phyloP scores from a whole-genome alignment of 2,329 filamentous ascomycete genomes.

The Nemania sp. region DNA sequence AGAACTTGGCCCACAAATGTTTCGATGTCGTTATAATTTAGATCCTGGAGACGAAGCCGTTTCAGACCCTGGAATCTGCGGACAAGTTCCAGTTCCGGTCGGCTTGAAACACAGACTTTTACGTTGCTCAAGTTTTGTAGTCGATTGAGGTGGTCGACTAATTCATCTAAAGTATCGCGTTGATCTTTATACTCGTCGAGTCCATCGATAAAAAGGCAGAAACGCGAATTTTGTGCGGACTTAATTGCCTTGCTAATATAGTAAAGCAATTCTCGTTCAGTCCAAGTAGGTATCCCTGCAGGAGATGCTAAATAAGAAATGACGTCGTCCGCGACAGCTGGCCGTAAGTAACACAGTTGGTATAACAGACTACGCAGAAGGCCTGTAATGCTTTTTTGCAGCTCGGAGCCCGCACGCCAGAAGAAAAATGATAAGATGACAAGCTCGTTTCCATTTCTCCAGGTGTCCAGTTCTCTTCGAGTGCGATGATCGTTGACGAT shows the following conservation, averaged over 20 bases:
- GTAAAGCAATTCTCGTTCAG: slow-evolving; percentile 2
- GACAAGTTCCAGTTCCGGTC: slow-evolving; percentile 2
- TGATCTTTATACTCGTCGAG: slow-evolving; percentile 13
- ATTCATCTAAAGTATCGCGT: neutral
- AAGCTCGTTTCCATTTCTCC: slow-evolving; percentile 4
- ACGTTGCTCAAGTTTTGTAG: neutral
- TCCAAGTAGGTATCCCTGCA: slow-evolving; percentile 6
- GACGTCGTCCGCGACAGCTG: neutral
- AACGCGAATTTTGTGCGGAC: neutral
- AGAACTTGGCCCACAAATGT: slow-evolving; percentile 2
- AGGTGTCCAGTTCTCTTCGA: neutral
- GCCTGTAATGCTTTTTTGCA: slow-evolving; percentile 19
- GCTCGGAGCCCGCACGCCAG: slow-evolving; percentile 16
- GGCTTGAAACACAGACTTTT: slow-evolving; percentile 16
- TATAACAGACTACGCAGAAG: slow-evolving; percentile 21
- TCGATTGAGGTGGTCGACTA: neutral
- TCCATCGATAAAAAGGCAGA: slow-evolving; percentile 20
- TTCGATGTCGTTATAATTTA: slow-evolving; percentile 10
- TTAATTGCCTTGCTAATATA: neutral
- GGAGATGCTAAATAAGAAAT: neutral
- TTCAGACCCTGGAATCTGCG: slow-evolving; percentile 1
- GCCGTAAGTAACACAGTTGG: slow-evolving; percentile 4
- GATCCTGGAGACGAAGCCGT: slow-evolving; percentile 16
- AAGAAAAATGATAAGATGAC: slow-evolving; percentile 26
- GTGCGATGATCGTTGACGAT: slow-evolving; percentile 14